Evolutionary conservation across 192 early-diverging fungal species (phyloP).

Genomic region (Coemansia sp.): DNA sequence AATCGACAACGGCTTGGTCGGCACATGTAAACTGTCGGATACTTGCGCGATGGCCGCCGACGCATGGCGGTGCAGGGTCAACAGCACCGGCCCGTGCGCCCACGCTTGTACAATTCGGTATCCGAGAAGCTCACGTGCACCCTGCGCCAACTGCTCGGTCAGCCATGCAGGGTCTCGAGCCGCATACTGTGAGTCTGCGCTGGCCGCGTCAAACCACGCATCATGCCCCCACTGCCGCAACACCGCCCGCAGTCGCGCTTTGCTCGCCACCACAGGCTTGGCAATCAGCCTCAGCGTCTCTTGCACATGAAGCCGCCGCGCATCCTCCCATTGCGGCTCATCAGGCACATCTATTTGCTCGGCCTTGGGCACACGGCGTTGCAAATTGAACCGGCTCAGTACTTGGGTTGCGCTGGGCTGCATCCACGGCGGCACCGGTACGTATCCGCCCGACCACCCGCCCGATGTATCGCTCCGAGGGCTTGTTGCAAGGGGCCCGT

Average conservation of each 20-base stretch:
- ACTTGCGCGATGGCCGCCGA: slow-evolving; percentile 14
- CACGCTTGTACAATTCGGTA: slow-evolving; percentile 46
- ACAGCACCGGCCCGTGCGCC: slow-evolving; percentile 28
- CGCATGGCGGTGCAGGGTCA: slow-evolving; percentile 25
- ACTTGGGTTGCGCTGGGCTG: slow-evolving; percentile 52
- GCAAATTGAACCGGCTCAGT: slow-evolving; percentile 25
- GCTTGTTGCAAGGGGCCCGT: not conserved
- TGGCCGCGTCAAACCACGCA: slow-evolving; percentile 34
- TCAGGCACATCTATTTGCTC: not conserved
- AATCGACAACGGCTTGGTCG: slow-evolving; percentile 14
- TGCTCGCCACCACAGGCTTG: slow-evolving; percentile 25
- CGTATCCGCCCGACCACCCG: slow-evolving; percentile 33
- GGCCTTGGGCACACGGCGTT: slow-evolving; percentile 3
- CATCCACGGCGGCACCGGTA: slow-evolving; percentile 48
- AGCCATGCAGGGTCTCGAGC: slow-evolving; percentile 8
- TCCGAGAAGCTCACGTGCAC: slow-evolving; percentile 32
- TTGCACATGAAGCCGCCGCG: slow-evolving; percentile 22
- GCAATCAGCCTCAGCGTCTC: slow-evolving; percentile 29
- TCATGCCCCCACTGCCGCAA: slow-evolving; percentile 38
- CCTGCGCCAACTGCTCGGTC: slow-evolving; percentile 22
- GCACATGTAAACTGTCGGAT: slow-evolving; percentile 10
- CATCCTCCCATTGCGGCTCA: slow-evolving; percentile 19
- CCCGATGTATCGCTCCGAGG: not conserved
- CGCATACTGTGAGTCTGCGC: slow-evolving; percentile 6
- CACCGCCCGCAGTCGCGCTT: slow-evolving; percentile 15